Evolutionary conservation across 169 alveolate species (phyloP).

Genomic region (Cryptosporidium parvum): DNA sequence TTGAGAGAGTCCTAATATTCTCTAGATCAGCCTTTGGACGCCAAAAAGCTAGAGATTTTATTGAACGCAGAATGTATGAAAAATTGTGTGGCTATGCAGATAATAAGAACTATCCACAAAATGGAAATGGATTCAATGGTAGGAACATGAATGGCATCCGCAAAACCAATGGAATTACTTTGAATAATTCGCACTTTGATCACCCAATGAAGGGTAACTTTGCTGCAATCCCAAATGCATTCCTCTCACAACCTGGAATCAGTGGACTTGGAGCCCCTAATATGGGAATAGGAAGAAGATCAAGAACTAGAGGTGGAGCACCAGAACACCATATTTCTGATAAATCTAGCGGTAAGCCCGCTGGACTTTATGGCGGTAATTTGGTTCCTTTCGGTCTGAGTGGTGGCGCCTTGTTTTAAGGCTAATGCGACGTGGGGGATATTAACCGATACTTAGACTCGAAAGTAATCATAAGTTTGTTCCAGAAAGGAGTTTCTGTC

Average conservation of each 20-base stretch:
- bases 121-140: slow-evolving; percentile 6
- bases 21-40: slow-evolving; percentile 75
- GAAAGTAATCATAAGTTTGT: slow-evolving; percentile 1
- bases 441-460: slow-evolving; percentile 32
- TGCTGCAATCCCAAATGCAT: slow-evolving; percentile 13
- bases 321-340: slow-evolving; percentile 33
- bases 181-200: slow-evolving; percentile 28
- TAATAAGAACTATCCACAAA: slow-evolving; percentile 21
- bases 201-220: background rate
- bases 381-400: slow-evolving; percentile 54
- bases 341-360: slow-evolving; percentile 8
- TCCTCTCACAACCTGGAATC: slow-evolving; percentile 22
- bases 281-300: slow-evolving; percentile 32
- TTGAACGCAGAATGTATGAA: slow-evolving; percentile 71
- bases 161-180: slow-evolving; percentile 16
- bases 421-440: slow-evolving; percentile 26
- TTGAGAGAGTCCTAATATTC: slow-evolving; percentile 62
- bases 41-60: slow-evolving; percentile 70
- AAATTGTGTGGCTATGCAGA: slow-evolving; percentile 73
- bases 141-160: slow-evolving; percentile 36
- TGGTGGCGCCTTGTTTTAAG: slow-evolving; percentile 34
- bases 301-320: slow-evolving; percentile 36
- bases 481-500: slow-evolving; percentile 7
- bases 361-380: slow-evolving; percentile 37
- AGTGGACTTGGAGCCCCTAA: slow-evolving; percentile 8